phyloP scores from a whole-genome alignment of 441 rosid species.

The Brassica balearica region DNA sequence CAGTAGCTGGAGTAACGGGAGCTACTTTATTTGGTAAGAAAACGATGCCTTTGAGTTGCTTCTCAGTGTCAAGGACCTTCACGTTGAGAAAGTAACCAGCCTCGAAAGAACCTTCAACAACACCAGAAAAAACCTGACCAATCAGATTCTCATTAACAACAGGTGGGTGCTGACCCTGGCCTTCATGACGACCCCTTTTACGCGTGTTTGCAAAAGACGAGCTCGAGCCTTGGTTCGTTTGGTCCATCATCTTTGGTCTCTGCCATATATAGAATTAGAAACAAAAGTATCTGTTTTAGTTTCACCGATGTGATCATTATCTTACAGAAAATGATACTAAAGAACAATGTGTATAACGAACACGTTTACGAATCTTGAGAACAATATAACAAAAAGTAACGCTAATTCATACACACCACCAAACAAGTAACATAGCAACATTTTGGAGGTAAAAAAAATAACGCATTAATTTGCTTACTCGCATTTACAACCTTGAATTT shows the following conservation, averaged over 20 bases:
- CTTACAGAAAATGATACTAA: neutral
- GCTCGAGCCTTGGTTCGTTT: constrained; percentile 48
- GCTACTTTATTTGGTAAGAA: constrained; percentile 65
- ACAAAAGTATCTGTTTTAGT: neutral
- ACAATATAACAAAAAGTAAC: too few species aligned
- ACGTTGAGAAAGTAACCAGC: constrained; percentile 84
- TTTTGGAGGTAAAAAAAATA: neutral
- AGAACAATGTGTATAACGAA: too few species aligned
- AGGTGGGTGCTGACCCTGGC: constrained; percentile 40
- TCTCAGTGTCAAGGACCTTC: constrained; percentile 60
- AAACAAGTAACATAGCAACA: neutral
- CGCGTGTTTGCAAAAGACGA: constrained; percentile 57
- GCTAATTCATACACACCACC: too few species aligned
- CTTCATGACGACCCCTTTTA: constrained; percentile 79
- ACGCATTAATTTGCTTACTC: neutral
- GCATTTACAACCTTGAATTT: neutral
- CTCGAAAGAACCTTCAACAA: constrained; percentile 83
- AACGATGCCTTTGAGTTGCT: constrained; percentile 69
- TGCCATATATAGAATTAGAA: neutral
- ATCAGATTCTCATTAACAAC: constrained; percentile 50
- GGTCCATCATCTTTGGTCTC: constrained; percentile 49
- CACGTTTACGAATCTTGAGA: too few species aligned
- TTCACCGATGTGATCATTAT: neutral
- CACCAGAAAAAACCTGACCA: constrained; percentile 77
- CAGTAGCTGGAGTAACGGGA: constrained; percentile 70